Evolutionary conservation across 768 basidiomycete genomes (phyloP), one percentile per base, ranked within the genome.

Genomic region (Lactarius psammicola): DNA sequence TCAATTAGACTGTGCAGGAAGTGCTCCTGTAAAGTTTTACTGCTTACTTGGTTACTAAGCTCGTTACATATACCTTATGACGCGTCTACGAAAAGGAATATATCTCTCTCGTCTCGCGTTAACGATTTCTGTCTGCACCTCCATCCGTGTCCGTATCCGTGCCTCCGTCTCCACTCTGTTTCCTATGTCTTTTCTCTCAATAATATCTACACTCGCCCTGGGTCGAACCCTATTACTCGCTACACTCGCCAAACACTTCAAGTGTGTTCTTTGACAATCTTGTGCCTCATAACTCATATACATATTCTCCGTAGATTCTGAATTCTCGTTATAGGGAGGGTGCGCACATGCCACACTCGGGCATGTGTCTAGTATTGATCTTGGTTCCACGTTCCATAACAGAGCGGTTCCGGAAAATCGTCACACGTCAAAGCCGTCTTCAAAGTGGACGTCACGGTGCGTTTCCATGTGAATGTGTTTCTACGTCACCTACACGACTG

Each of bases 381-480:
- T 6, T 26, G 28, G 26, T n/a, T 31, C 10, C n/a, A 9, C n/a
- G 10, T n/a, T 46, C 49, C 34, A 49, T 33, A 1, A 11, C 46
- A 65, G 64, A 46, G 33, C 2, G n/a, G 30, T 4, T 65, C 64
- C 1, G 64, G 64, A 31, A 65, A 65, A 46, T 65, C 60, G 17
- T 65, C 60, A 11, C 64, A 61, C 23, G 40, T 61, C 15, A 61
- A 33, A 0, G 8, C 55, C 30, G 5, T 51, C n/a, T 65, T 57
- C 36, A 61, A 61, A 31, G 60, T 61, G 18, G 34, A 49, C 20
- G 56, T 51, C 34, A 18, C 64, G 7, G 64, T 65, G 23, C 20
- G 2, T 11, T 8, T 18, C 7, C 7, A 26, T 34, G 9, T n/a
- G 34, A 36, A 28, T 40, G 20, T 2, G 3, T 3, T 28, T 8